Evolutionary conservation across 257 asterid genomes (phyloP).

Genomic region (Leonotis leonurus): DNA sequence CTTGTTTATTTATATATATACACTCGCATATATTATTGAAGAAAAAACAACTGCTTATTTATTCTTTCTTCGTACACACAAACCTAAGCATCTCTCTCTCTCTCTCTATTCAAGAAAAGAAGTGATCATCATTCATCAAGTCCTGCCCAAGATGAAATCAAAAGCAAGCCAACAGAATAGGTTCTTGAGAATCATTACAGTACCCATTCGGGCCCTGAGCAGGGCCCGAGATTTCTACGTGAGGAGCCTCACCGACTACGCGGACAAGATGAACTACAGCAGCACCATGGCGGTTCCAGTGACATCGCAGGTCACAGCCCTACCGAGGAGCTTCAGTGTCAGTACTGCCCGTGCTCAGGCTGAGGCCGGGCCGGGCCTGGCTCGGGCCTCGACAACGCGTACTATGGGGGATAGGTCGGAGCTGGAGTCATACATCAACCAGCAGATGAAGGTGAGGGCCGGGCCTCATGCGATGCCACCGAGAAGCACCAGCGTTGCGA

Average conservation of each 20-base stretch:
- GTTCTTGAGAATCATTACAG: constrained; percentile 39
- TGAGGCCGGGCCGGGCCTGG: constrained; percentile 48
- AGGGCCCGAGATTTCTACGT: constrained; percentile 41
- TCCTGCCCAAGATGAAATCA: constrained; percentile 29
- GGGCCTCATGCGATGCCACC: constrained; percentile 39
- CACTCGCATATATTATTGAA: no score
- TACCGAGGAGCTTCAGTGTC: constrained; percentile 51
- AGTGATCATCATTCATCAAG: no score
- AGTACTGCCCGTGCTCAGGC: constrained; percentile 23
- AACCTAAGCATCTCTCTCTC: neutral
- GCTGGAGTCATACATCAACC: constrained; percentile 20
- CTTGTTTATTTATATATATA: no score
- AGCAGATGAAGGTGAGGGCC: constrained; percentile 11
- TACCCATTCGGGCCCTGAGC: constrained; percentile 37
- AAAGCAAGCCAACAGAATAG: constrained; percentile 38
- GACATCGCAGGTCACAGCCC: constrained; percentile 14
- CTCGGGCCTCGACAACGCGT: constrained; percentile 52
- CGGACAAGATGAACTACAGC: constrained; percentile 24
- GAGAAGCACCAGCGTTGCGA: constrained; percentile 60
- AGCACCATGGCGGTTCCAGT: constrained; percentile 14
- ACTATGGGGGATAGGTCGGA: constrained; percentile 12
- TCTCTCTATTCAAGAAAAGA: neutral
- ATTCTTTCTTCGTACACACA: neutral
- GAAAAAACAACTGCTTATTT: no score
- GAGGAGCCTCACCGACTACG: constrained; percentile 31